phyloP scores from a whole-genome alignment of 1,139 yeast genomes.

The Yamadazyma conglobata region DNA sequence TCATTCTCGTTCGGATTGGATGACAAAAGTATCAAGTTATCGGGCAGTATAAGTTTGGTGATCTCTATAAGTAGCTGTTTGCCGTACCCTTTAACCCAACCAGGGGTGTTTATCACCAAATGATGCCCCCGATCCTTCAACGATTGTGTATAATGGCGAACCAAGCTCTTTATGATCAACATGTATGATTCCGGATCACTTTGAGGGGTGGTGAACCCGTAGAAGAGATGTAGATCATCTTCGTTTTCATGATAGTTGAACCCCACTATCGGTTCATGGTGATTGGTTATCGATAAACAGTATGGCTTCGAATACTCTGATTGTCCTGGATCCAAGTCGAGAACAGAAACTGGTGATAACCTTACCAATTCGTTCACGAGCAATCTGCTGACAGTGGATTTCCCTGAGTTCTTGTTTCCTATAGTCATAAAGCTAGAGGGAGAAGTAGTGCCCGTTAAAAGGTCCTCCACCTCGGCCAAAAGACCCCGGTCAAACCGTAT shows the following conservation, averaged over 20 bases:
- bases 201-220: constrained; percentile 75
- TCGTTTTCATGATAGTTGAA: constrained; percentile 13
- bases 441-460: constrained; percentile 6
- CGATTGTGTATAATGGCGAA: constrained; percentile 25
- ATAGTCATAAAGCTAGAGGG: constrained; percentile 28
- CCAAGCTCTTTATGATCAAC: constrained; percentile 40
- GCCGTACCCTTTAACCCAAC: constrained; percentile 93
- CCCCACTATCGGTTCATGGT: constrained; percentile 25
- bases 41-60: constrained; percentile 47
- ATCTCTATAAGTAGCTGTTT: constrained; percentile 56
- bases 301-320: constrained; percentile 78
- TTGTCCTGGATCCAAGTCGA: constrained; percentile 93
- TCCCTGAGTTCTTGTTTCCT: constrained; percentile 73
- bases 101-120: constrained; percentile 77
- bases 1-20: constrained; percentile 23
- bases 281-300: constrained; percentile 47
- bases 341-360: constrained; percentile 32
- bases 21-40: constrained; percentile 44
- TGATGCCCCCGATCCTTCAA: constrained; percentile 33
- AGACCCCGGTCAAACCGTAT: constrained; percentile 8
- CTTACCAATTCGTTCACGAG: constrained; percentile 42
- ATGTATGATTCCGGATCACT: constrained; percentile 62
- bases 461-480: constrained; percentile 3
- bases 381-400: constrained; percentile 65
- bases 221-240: constrained; percentile 38